Conservation (phyloP, 495 filamentous ascomycete genomes). For the Aspergillus conjunctus region DNA sequence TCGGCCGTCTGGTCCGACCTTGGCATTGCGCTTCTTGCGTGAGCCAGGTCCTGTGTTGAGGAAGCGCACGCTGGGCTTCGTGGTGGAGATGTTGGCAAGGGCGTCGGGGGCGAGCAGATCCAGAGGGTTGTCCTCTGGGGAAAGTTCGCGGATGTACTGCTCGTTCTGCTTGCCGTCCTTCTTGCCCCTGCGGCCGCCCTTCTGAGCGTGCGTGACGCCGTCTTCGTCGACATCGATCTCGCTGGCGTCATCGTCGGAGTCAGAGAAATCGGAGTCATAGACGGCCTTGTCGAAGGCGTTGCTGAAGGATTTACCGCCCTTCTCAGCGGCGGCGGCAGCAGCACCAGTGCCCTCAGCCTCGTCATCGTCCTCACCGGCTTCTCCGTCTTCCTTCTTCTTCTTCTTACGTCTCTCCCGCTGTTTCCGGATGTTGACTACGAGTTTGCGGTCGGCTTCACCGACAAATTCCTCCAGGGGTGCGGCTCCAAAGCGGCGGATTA, state of each 20-base stretch:
- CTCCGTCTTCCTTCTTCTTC: slow-evolving; percentile 69
- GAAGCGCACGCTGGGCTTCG: slow-evolving; percentile 67
- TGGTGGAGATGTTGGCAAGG: slow-evolving; percentile 89
- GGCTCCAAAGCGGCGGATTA: slow-evolving; percentile 86
- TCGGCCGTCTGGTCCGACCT: slow-evolving; percentile 83
- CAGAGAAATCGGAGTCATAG: slow-evolving; percentile 84
- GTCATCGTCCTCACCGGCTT: slow-evolving; percentile 51
- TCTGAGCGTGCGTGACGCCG: slow-evolving; percentile 36
- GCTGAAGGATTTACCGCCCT: slow-evolving; percentile 56
- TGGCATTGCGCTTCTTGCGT: slow-evolving; percentile 57
- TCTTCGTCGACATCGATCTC: slow-evolving; percentile 58
- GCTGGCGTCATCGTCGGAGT: slow-evolving; percentile 61
- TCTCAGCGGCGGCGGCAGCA: slow-evolving; percentile 31
- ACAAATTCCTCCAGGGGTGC: slow-evolving; percentile 73
- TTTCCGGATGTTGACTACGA: slow-evolving; percentile 92
- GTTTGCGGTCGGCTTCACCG: slow-evolving; percentile 77
- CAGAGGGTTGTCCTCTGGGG: slow-evolving; percentile 80
- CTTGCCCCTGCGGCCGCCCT: slow-evolving; percentile 34
- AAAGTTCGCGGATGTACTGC: slow-evolving; percentile 86
- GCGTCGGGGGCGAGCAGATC: slow-evolving; percentile 88
- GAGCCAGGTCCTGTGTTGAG: slow-evolving; percentile 46
- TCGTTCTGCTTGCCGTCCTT: slow-evolving; percentile 52
- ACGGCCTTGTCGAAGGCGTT: slow-evolving; percentile 95
- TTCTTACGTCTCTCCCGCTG: slow-evolving; percentile 83
- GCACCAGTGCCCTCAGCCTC: slow-evolving; percentile 24